Base-by-base conservation (phyloP, 2,329 filamentous ascomycete genomes). In the Elsinoe ampelina region DNA sequence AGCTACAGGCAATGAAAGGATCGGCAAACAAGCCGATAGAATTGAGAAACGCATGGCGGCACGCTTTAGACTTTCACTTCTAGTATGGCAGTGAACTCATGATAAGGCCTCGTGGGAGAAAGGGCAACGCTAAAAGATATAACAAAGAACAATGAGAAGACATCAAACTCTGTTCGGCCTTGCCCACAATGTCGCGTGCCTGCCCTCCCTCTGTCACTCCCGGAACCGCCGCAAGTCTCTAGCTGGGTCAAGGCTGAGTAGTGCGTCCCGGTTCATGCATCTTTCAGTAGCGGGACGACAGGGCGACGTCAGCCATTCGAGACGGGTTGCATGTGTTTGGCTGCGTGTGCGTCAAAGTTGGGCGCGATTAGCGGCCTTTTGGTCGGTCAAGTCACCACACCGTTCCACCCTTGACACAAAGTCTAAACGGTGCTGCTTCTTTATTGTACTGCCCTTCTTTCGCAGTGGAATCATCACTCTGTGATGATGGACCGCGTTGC, bases 181-280 rank as follows among this genome's bases (percentile, higher is more conserved):
- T 52, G 11, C 12, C 32, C 34, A 38, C 11, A 30, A 13, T 39
- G 48, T 52, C 48, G 48, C 48, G 48, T 52, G 34, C 48, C 11
- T 52, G n/a, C 32, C 15, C 35, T 39, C n/a, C n/a, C n/a, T n/a
- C n/a, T n/a, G n/a, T n/a, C 48, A 39, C 39, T 36, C 35, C 35
- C 48, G 48, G 34, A 52, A 52, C 35, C 48, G 48, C 48, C 34
- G 32, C 41, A 45, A 45, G 41, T 45, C 39, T 42, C 26, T 19
- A 22, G 41, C 20, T 26, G 8, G 19, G 19, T 22, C 41, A 26
- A 45, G 41, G 41, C 19, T 12, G 41, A 45, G 10, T 45, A 45
- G 41, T 11, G 19, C 41, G 26, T 45, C 26, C 19, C 20, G 20
- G 41, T 19, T 19, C 41, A 11, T 22, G 36, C 15, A 45, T 22